These are phyloP conservation scores for Paramecium primaurelia DNA, from an alignment of 73 alveolate species.

Conservation along the genomic window DNA sequence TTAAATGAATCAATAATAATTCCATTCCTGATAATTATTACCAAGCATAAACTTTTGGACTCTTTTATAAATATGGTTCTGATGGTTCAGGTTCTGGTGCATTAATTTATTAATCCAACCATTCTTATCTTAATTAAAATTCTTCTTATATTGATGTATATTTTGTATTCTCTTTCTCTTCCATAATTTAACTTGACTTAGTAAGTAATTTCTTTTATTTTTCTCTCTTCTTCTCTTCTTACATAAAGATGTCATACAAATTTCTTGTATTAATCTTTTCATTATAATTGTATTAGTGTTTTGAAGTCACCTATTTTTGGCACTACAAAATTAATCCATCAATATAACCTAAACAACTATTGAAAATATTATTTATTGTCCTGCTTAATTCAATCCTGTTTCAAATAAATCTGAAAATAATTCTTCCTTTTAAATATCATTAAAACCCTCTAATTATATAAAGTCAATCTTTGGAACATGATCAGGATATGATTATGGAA, in stretches of 20 bases:
- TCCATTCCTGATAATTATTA: background rate
- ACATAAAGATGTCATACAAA: background rate
- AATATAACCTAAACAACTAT: background rate
- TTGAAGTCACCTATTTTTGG: background rate
- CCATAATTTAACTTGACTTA: background rate
- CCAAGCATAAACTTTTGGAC: slow-evolving; percentile 28
- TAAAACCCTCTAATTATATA: background rate
- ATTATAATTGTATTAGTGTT: background rate
- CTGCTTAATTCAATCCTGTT: background rate
- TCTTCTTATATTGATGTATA: background rate
- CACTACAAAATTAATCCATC: background rate
- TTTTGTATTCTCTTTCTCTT: background rate
- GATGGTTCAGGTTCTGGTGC: background rate
- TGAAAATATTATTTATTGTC: background rate
- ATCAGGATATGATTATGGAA: background rate
- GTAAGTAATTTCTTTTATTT: background rate
- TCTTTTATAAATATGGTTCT: background rate
- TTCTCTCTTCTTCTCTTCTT: slow-evolving; percentile 35
- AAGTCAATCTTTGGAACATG: slow-evolving; percentile 22
- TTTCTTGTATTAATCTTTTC: background rate
- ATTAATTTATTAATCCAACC: background rate
- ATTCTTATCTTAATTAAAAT: background rate
- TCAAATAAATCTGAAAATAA: slow-evolving; percentile 14
- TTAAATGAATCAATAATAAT: background rate
- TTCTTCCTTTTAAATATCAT: background rate